A percentile compares a stretch with the other conserved stretches of the same genome.
Conservation (phyloP, 495 filamentous ascomycete genomes). For the Choiromyces venosus region DNA sequence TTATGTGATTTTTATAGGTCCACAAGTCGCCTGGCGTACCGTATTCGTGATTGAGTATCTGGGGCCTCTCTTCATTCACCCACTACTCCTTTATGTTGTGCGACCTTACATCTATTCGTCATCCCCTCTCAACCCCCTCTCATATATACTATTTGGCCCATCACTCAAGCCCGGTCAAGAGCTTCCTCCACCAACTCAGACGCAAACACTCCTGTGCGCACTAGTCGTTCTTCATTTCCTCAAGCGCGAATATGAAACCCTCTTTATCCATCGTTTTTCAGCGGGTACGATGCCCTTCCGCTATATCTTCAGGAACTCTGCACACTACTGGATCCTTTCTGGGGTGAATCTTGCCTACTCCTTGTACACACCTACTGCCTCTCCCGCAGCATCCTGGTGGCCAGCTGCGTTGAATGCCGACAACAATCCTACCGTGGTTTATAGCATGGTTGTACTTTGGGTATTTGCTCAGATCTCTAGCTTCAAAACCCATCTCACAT, state of each 20-base stretch:
- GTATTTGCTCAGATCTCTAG: constrained; percentile 72
- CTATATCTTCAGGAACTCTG: constrained; percentile 87
- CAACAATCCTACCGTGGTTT: constrained; percentile 50
- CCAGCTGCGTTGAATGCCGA: constrained; percentile 25
- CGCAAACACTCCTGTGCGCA: constrained; percentile 64
- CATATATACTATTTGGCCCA: constrained; percentile 45
- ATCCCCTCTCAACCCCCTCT: constrained; percentile 44
- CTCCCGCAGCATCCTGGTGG: constrained; percentile 39
- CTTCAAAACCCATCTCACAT: constrained; percentile 66
- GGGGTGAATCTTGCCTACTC: constrained; percentile 78
- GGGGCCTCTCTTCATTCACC: constrained; percentile 89
- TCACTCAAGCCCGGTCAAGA: constrained; percentile 42
- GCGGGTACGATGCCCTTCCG: constrained; percentile 80
- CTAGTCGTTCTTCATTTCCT: constrained; percentile 78
- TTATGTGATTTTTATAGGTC: constrained; percentile 52
- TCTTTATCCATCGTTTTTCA: constrained; percentile 94
- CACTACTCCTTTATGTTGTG: constrained; percentile 59
- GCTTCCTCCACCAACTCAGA: constrained; percentile 48
- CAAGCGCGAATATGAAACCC: constrained; percentile 90
- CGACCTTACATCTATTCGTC: constrained; percentile 69
- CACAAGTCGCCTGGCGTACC: constrained; percentile 86
- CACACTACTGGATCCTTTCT: constrained; percentile 81
- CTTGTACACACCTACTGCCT: constrained; percentile 68
- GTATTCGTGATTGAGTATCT: constrained; percentile 94
- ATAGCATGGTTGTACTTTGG: constrained; percentile 63